phyloP scores from a whole-genome alignment of 352 stramenopile species.

The Ophiocytium majus region DNA sequence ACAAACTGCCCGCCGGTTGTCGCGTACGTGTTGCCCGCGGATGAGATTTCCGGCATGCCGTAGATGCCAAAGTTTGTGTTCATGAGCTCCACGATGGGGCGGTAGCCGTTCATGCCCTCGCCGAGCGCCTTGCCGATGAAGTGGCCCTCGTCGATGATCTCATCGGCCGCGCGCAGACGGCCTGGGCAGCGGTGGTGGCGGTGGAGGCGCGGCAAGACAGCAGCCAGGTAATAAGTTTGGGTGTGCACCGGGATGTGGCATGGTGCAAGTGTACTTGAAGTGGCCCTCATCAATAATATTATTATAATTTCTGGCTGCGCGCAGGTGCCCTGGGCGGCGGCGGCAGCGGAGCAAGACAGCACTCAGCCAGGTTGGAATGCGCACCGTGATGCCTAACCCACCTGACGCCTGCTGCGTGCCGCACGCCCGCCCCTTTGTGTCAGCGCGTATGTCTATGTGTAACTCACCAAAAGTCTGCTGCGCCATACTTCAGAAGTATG shows the following conservation, averaged over 20 bases:
- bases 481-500: too few relatives aligned
- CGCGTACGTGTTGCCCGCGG: constrained; percentile 73
- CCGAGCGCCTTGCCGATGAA: constrained; percentile 80
- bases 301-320: constrained; percentile 75
- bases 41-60: constrained; percentile 74
- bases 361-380: too few relatives aligned
- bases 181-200: not conserved
- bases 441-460: too few relatives aligned
- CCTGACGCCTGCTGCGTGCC: too few relatives aligned
- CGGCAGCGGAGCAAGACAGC: too few relatives aligned
- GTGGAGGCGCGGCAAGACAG: too few relatives aligned
- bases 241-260: too few relatives aligned
- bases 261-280: too few relatives aligned
- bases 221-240: too few relatives aligned
- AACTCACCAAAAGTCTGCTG: too few relatives aligned
- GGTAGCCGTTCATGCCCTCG: constrained; percentile 81
- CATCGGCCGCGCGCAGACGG: constrained; percentile 73
- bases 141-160: constrained; percentile 85
- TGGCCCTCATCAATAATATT: constrained; percentile 86
- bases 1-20: constrained; percentile 79
- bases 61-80: constrained; percentile 88
- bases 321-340: constrained; percentile 43
- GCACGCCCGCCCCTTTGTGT: too few relatives aligned
- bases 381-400: too few relatives aligned
- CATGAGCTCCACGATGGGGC: constrained; percentile 83